Percentiles rank a stretch among this genome's conserved stretches.
phyloP scores from a whole-genome alignment of 2,329 filamentous ascomycete genomes.

The Stemphylium beticola region DNA sequence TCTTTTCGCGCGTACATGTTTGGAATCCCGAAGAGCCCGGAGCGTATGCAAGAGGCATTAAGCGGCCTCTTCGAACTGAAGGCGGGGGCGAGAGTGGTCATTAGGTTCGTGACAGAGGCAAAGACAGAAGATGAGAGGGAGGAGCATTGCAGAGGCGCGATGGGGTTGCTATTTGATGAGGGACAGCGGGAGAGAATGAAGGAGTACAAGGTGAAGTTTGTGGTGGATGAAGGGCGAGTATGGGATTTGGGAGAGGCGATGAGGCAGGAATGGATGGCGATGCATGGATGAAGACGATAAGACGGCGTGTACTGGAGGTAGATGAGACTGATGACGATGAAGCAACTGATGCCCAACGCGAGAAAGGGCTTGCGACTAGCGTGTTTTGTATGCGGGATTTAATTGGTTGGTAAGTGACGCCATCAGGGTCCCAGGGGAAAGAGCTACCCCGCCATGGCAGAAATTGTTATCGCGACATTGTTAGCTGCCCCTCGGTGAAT shows the following conservation, averaged over 20 bases:
- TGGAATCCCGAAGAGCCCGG: constrained; percentile 21
- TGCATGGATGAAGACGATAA: constrained; percentile 2
- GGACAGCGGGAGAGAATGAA: constrained; percentile 10
- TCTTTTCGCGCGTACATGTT: constrained; percentile 30
- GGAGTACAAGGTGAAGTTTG: constrained; percentile 18
- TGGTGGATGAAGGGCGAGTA: constrained; percentile 21
- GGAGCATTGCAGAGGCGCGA: constrained; percentile 14
- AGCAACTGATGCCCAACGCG: not conserved
- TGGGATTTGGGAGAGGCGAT: constrained; percentile 11
- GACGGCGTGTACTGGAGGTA: not conserved
- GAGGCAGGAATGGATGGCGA: constrained; percentile 7
- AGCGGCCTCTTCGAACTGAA: constrained; percentile 24
- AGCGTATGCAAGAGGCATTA: constrained; percentile 21
- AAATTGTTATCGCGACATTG: constrained; percentile 27
- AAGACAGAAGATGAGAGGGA: constrained; percentile 13
- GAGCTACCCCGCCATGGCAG: constrained; percentile 27
- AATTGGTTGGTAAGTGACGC: constrained; percentile 23
- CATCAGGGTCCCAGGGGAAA: constrained; percentile 29
- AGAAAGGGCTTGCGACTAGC: not conserved
- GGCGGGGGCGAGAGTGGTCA: constrained; percentile 17
- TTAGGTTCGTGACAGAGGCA: constrained; percentile 22
- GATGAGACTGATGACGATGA: too few relatives aligned
- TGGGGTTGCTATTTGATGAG: constrained; percentile 12
- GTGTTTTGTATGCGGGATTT: not conserved
- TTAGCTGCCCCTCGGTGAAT: constrained; percentile 21